phyloP scores from a whole-genome alignment of 805 yeast genomes.

The Tanozyma kutaoensis region DNA sequence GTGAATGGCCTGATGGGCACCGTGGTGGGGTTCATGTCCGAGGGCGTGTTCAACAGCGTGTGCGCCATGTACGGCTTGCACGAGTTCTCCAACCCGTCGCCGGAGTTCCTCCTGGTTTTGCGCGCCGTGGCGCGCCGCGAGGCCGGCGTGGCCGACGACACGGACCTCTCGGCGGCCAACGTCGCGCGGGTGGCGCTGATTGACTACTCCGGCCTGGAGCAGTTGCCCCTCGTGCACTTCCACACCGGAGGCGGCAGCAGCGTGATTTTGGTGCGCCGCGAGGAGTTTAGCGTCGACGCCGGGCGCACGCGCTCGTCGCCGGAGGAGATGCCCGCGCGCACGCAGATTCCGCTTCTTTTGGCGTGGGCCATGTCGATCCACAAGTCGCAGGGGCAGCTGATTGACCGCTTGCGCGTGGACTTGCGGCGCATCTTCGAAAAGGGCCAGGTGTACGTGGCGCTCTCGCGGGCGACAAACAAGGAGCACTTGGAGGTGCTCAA shows the following conservation, averaged over 20 bases:
- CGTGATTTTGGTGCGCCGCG: slow-evolving; percentile 15
- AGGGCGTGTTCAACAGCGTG: slow-evolving; percentile 3
- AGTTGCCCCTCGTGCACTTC: slow-evolving; percentile 36
- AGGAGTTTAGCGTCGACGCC: slow-evolving; percentile 20
- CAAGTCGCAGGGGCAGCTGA: slow-evolving; percentile 89
- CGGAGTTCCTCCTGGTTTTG: slow-evolving; percentile 7
- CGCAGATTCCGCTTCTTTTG: slow-evolving; percentile 75
- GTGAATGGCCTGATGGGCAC: slow-evolving; percentile 73
- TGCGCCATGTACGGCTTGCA: slow-evolving; percentile 3
- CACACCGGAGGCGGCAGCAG: slow-evolving; percentile 17
- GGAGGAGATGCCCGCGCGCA: slow-evolving; percentile 5
- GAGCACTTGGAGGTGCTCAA: slow-evolving; percentile 57
- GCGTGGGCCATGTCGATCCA: slow-evolving; percentile 97
- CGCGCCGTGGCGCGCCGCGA: background rate
- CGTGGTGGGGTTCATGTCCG: slow-evolving; percentile 38
- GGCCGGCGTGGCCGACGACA: too few species aligned
- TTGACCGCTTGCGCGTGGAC: slow-evolving; percentile 67
- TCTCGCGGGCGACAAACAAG: slow-evolving; percentile 66
- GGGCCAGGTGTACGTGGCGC: slow-evolving; percentile 94
- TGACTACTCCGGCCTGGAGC: too few species aligned
- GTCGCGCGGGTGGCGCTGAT: too few species aligned
- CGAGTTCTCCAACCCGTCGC: slow-evolving; percentile 6
- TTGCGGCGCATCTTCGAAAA: slow-evolving; percentile 65
- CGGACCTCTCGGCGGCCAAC: too few species aligned
- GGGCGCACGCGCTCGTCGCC: slow-evolving; percentile 13